phyloP scores from a whole-genome alignment of 2,329 filamentous ascomycete genomes.

The Pseudomassariella vexata region DNA sequence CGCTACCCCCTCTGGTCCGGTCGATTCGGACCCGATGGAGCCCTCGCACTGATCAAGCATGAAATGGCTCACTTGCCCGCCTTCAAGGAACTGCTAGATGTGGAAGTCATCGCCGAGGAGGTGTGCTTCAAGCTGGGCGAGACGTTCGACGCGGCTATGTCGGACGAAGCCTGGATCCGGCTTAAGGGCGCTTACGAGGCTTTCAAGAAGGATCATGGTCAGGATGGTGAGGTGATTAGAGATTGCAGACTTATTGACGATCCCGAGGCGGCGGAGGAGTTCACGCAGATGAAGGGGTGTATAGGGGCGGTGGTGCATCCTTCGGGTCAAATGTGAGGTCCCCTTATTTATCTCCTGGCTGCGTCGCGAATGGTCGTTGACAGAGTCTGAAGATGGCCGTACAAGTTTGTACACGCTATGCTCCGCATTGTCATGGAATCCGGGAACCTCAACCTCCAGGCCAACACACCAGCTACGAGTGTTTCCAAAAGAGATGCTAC shows the following conservation, averaged over 20 bases:
- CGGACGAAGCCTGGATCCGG: conserved; percentile 21
- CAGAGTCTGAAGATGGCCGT: conserved; percentile 10
- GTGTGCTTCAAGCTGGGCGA: conserved; percentile 21
- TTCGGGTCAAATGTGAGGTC: conserved; percentile 10
- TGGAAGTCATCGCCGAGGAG: conserved; percentile 19
- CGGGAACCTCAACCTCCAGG: conserved; percentile 18
- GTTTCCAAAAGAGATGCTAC: conserved; percentile 16
- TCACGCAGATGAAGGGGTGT: conserved; percentile 24
- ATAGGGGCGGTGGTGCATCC: conserved; percentile 22
- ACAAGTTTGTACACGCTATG: conserved; percentile 12
- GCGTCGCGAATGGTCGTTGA: background rate
- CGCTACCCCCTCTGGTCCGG: conserved; percentile 22
- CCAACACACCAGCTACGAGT: conserved; percentile 17
- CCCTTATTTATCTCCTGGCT: background rate
- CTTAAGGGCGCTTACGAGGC: conserved; percentile 19
- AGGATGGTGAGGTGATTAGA: conserved; percentile 20
- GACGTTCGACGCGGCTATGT: conserved; percentile 27
- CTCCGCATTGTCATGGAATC: conserved; percentile 8
- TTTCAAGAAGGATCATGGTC: conserved; percentile 20
- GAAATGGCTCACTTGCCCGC: conserved; percentile 21
- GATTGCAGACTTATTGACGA: conserved; percentile 15
- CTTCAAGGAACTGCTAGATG: conserved; percentile 7
- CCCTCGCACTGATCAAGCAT: conserved; percentile 21
- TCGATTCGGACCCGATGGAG: conserved; percentile 20
- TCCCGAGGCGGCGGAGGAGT: conserved; percentile 17